phyloP scores from a whole-genome alignment of 331 rosid species.

The Quercus phellos region DNA sequence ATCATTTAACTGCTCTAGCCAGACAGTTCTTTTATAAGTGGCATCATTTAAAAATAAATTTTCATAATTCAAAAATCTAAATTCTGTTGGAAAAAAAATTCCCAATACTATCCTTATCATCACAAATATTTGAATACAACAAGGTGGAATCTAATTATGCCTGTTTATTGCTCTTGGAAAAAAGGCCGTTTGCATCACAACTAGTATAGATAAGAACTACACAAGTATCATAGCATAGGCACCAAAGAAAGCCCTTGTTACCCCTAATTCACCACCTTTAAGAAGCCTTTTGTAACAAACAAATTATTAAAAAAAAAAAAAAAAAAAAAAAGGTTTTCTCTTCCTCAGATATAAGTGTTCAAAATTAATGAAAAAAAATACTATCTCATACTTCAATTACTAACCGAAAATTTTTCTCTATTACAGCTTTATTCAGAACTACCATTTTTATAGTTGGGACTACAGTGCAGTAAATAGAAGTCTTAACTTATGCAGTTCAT shows the following conservation, averaged over 20 bases:
- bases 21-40: too few species aligned
- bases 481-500: neutral
- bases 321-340: too few species aligned
- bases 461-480: neutral
- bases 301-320: too few species aligned
- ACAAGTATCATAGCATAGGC: neutral
- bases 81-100: too few species aligned
- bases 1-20: too few species aligned
- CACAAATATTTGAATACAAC: too few species aligned
- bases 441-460: neutral
- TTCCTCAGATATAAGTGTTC: neutral
- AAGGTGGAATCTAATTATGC: too few species aligned
- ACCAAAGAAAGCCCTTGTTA: neutral
- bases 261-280: neutral
- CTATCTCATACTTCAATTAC: neutral
- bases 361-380: neutral
- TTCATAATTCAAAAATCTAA: too few species aligned
- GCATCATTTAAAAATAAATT: too few species aligned
- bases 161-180: too few species aligned
- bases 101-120: too few species aligned
- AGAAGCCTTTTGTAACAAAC: neutral
- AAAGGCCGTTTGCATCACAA: neutral
- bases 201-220: neutral
- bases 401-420: too few species aligned
- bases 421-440: neutral